Evolutionary conservation across 2,329 filamentous ascomycete species (phyloP).

Genomic region (Aureobasidium sp.): DNA sequence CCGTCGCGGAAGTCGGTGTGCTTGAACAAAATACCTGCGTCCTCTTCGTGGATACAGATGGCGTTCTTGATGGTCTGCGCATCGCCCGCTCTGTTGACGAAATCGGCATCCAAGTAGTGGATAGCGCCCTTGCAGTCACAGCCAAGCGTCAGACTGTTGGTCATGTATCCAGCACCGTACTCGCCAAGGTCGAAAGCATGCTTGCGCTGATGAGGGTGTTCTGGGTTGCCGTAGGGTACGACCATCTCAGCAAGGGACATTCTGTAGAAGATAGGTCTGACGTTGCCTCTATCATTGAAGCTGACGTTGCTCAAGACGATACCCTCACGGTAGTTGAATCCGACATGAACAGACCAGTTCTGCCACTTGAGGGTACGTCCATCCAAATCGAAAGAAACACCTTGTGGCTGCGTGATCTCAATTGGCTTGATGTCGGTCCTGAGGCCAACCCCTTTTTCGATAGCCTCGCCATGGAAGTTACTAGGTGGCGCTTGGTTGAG

Average conservation of each 20-base stretch:
- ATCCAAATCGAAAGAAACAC: constrained; percentile 73
- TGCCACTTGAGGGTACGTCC: constrained; percentile 76
- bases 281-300: constrained; percentile 62
- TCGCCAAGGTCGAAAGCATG: constrained; percentile 70
- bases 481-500: constrained; percentile 62
- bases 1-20: constrained; percentile 81
- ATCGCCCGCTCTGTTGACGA: constrained; percentile 61
- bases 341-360: constrained; percentile 87
- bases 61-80: constrained; percentile 82
- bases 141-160: constrained; percentile 50
- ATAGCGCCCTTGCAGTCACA: constrained; percentile 87
- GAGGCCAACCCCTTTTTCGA: constrained; percentile 67
- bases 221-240: constrained; percentile 76
- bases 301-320: constrained; percentile 85
- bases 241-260: constrained; percentile 91
- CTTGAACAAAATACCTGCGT: constrained; percentile 86
- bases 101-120: constrained; percentile 82
- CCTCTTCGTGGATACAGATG: constrained; percentile 92
- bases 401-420: constrained; percentile 79
- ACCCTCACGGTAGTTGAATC: constrained; percentile 91
- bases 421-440: constrained; percentile 74
- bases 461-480: constrained; percentile 69
- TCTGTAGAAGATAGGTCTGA: constrained; percentile 77
- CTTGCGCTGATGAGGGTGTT: constrained; percentile 71
- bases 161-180: constrained; percentile 76